Base-by-base conservation (phyloP, 1,284 basidiomycete genomes). In the Schizophyllum commune region DNA sequence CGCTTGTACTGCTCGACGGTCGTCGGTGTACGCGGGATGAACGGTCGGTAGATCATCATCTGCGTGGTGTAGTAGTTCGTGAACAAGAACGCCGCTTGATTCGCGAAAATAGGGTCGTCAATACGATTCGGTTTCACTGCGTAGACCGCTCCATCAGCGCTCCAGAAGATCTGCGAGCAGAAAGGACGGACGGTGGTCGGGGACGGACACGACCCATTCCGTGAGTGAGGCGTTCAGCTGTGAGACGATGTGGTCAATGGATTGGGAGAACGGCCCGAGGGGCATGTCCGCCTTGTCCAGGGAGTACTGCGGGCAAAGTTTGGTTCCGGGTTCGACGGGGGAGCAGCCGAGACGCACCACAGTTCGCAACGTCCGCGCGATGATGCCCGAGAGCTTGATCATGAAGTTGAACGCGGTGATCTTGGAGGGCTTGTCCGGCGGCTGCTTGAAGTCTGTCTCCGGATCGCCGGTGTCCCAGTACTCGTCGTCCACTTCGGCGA, bases 401-500 rank as follows among this genome's bases (percentile, higher is more conserved):
- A 83, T 79, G 51, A 82, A 79, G 62, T 84, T 85, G 70, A 94
- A 94, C 2, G 79, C 82, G 0, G 83, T 72, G 21, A 92, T 74
- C 21, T 72, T 73, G 27, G 85, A 83, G n/a, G 87, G 85, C 61
- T 82, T 78, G 5, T 76, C 83, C 7, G 73, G 67, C 0, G 91
- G 92, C 67, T 93, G 92, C 57, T 74, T 75, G 69, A 88, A 89
- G 21, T 76, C 75, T 55, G 71, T 63, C 20, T 77, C 69, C 4
- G 79, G 77, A 60, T 81, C 76, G 1, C 79, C 77, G 58, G 75
- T 70, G 67, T 85, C 83, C 91, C 90, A 94, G 68, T 86, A 92
- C 65, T 94, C 90, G 68, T 96, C 94, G 65, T 94, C 89, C 5
- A 95, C 86, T 68, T 92, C 90, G 7, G 91, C 74, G 0, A 92